phyloP scores from a whole-genome alignment of 148 eudicot species.

The Vaccinium vitisidaea region DNA sequence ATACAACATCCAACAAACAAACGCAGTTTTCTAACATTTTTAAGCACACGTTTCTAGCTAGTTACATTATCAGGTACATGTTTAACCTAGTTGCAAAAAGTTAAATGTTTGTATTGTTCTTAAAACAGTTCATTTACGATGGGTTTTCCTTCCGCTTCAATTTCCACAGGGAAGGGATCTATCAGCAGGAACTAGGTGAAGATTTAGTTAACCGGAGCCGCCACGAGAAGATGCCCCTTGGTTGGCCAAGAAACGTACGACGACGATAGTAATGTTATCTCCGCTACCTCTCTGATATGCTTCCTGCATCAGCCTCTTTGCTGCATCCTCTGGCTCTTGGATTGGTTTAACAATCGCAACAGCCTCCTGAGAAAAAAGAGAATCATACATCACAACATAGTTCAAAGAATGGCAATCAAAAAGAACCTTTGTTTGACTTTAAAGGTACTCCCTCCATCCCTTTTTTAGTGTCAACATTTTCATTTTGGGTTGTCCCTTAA shows the following conservation, averaged over 20 bases:
- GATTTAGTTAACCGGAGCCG: conserved; percentile 1
- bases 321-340: conserved; percentile 74
- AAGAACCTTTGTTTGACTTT: neutral
- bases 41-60: neutral
- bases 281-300: conserved; percentile 87
- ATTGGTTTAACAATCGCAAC: conserved; percentile 78
- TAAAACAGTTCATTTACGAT: neutral
- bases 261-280: conserved; percentile 77
- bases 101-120: neutral
- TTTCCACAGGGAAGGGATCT: neutral
- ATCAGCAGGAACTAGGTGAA: neutral
- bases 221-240: conserved; percentile 23
- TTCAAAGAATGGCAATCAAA: conserved; percentile 4
- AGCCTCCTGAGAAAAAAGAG: conserved; percentile 51
- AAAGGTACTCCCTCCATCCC: neutral
- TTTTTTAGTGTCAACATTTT: too few relatives aligned
- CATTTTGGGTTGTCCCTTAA: too few relatives aligned
- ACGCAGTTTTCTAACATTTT: neutral
- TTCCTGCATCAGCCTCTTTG: conserved; percentile 81
- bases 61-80: conserved; percentile 7
- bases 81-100: neutral
- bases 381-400: neutral
- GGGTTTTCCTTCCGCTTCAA: neutral
- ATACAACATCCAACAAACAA: neutral
- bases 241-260: conserved; percentile 59